Percentiles rank a stretch among this genome's conserved stretches.
These are phyloP conservation scores for Solanum virginianum DNA, from an alignment of 257 asterid species.

Conservation along the genomic window DNA sequence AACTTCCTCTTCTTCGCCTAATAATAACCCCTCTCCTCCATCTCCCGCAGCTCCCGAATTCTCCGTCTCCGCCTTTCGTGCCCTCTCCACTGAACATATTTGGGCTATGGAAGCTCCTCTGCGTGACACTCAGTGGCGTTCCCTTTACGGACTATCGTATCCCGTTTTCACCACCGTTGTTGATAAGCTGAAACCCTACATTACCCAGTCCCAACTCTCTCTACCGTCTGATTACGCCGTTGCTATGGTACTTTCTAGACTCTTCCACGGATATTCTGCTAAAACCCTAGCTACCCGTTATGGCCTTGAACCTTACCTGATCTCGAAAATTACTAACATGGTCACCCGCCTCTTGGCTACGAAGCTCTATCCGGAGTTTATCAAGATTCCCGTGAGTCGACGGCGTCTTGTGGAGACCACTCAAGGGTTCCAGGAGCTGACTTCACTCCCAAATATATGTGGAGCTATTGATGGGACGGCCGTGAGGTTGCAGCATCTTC, in stretches of 20 bases:
- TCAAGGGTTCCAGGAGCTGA: conserved; percentile 76
- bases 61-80: conserved; percentile 96
- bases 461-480: conserved; percentile 91
- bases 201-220: conserved; percentile 86
- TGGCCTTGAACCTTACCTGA: conserved; percentile 83
- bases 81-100: conserved; percentile 88
- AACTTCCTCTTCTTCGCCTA: conserved; percentile 31
- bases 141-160: conserved; percentile 82
- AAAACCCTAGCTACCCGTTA: conserved; percentile 80
- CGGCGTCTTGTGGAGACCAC: conserved; percentile 74
- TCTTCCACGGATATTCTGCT: conserved; percentile 67
- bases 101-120: conserved; percentile 97
- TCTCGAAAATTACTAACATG: conserved; percentile 94
- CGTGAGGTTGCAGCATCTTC: conserved; percentile 47
- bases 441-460: conserved; percentile 66
- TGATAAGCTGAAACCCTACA: conserved; percentile 86
- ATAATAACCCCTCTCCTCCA: conserved; percentile 27
- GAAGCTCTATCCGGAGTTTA: conserved; percentile 88
- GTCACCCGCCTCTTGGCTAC: conserved; percentile 89
- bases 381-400: conserved; percentile 66
- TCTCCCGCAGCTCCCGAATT: conserved; percentile 23
- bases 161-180: conserved; percentile 95
- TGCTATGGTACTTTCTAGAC: conserved; percentile 92
- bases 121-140: conserved; percentile 96
- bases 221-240: conserved; percentile 98